These are phyloP conservation scores for Trametes cingulata DNA, from an alignment of 768 basidiomycete species.

Conservation along the genomic window DNA sequence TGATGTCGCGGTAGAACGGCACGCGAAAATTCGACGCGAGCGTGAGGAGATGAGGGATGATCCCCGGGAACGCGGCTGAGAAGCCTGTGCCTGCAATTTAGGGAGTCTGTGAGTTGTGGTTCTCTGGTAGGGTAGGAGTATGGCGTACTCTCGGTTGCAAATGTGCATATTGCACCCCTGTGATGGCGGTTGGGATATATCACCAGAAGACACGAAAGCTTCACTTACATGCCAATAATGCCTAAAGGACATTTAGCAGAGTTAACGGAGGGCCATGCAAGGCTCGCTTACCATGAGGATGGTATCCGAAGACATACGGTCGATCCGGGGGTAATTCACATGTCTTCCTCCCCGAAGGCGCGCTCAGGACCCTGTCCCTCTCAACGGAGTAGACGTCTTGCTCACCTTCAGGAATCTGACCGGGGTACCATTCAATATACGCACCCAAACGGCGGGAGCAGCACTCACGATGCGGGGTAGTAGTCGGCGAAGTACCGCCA, in stretches of 20 bases:
- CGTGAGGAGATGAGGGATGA: conserved; percentile 91
- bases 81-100: conserved; percentile 77
- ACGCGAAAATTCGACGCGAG: conserved; percentile 86
- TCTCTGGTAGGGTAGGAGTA: neutral
- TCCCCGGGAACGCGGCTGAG: conserved; percentile 85
- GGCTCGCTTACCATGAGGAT: conserved; percentile 82
- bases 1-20: conserved; percentile 91
- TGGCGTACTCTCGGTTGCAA: conserved; percentile 81
- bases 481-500: conserved; percentile 94
- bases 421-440: neutral
- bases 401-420: conserved; percentile 45
- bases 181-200: neutral
- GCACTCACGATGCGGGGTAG: conserved; percentile 83
- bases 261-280: neutral
- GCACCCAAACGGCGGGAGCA: neutral
- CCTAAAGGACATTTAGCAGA: conserved; percentile 44
- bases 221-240: conserved; percentile 92
- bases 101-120: neutral
- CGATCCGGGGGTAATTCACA: conserved; percentile 88
- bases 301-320: conserved; percentile 97
- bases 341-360: conserved; percentile 50
- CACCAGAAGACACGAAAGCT: no score
- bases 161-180: conserved; percentile 95
- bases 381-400: neutral
- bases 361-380: neutral